phyloP scores from a whole-genome alignment of 1,284 basidiomycete species.

The Thecaphora frezii region DNA sequence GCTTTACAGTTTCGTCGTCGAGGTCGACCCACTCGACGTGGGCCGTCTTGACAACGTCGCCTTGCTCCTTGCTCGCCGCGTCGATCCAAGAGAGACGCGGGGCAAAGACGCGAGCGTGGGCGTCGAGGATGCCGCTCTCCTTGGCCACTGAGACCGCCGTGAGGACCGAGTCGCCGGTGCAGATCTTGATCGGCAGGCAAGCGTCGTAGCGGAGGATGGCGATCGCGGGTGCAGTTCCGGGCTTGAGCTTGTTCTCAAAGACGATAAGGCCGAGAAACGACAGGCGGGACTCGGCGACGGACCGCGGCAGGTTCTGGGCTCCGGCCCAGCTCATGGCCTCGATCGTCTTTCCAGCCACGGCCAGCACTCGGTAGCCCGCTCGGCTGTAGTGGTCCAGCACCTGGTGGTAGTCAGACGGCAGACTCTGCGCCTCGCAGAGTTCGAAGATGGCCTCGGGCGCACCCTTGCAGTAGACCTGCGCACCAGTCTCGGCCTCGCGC shows the following conservation, averaged over 20 bases:
- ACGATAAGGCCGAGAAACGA: slow-evolving; percentile 32
- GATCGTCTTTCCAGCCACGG: slow-evolving; percentile 24
- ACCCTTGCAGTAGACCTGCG: slow-evolving; percentile 26
- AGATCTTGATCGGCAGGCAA: slow-evolving; percentile 34
- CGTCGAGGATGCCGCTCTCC: slow-evolving; percentile 24
- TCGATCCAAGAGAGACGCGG: slow-evolving; percentile 8
- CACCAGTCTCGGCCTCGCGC: neutral
- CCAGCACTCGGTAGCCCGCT: slow-evolving; percentile 30
- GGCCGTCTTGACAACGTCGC: neutral
- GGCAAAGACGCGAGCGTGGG: slow-evolving; percentile 17
- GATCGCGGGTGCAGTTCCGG: slow-evolving; percentile 12
- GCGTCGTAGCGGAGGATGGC: slow-evolving; percentile 27
- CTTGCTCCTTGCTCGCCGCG: neutral
- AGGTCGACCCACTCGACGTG: slow-evolving; percentile 34
- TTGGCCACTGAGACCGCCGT: slow-evolving; percentile 38
- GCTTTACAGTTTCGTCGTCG: slow-evolving; percentile 9
- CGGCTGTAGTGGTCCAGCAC: slow-evolving; percentile 24
- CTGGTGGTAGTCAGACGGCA: slow-evolving; percentile 21
- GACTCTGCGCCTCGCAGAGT: slow-evolving; percentile 8
- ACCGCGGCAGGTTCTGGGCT: slow-evolving; percentile 7
- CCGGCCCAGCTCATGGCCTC: slow-evolving; percentile 13
- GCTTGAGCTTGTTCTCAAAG: slow-evolving; percentile 38
- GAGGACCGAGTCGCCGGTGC: slow-evolving; percentile 38
- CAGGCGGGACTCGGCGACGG: slow-evolving; percentile 16
- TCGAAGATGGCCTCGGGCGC: slow-evolving; percentile 23